Evolutionary conservation across 768 basidiomycete genomes (phyloP), one percentile per base, ranked within the genome.

Genomic region (Leccinum boreale): DNA sequence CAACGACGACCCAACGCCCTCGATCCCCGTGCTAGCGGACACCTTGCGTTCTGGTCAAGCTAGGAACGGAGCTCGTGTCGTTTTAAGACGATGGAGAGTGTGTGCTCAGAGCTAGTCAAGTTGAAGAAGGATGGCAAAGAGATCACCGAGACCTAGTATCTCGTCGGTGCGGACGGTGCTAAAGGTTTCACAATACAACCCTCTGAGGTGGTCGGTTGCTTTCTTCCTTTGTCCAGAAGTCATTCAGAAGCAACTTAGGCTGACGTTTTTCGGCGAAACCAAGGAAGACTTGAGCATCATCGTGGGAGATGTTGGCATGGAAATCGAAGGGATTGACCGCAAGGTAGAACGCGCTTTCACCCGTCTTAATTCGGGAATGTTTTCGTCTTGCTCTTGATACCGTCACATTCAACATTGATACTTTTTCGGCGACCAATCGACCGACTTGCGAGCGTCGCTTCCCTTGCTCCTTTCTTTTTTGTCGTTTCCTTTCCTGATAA

Each of bases 161-260:
- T 82, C 1, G 63, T 80, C 14, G 78, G 79, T 3, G 67, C 74
- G 0, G 81, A 80, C 58, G 77, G 78, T 15, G 79, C 75, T 0
- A 67, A 56, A 51, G 58, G 68, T 68, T 52, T 23, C n/a, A 35
- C 24, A 8, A 31, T 21, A 8, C 24, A 15, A 4, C 5, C 7
- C 8, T 33, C 17, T 23, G 45, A 8, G 11, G 23, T 29, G 10
- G 3, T 33, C 8, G 28, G 0, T 28, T 28, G 28, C 8, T 28
- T 28, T 28, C 42, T 29, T 33, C 24, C 24, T 17, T 14, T 33
- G 5, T 12, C 35, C 33, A 77, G 78, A 65, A 15, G 44, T 70
- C 3, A 71, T 72, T 7, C 68, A 81, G 29, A 31, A 31, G 11
- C 29, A 31, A 11, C 29, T 31, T 31, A 31, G 31, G 31, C 11